These are phyloP conservation scores for Marasmius sp. DNA, from an alignment of 1,284 basidiomycete species.

Conservation along the genomic window DNA sequence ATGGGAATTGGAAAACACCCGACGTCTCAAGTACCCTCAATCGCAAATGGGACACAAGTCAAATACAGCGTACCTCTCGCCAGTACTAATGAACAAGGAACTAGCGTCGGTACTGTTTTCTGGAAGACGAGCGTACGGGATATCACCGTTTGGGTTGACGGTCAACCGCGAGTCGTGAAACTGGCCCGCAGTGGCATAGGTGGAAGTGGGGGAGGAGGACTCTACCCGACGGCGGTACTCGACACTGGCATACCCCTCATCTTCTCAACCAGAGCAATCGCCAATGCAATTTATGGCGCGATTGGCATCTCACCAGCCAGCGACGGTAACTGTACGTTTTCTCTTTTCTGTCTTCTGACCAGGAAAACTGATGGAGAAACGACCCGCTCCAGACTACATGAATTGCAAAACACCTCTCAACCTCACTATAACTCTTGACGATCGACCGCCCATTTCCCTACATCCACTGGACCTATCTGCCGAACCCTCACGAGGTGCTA, in stretches of 20 bases:
- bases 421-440: conserved; percentile 62
- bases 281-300: conserved; percentile 79
- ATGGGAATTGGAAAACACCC: conserved; percentile 72
- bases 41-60: conserved; percentile 3
- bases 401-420: conserved; percentile 71
- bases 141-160: conserved; percentile 61
- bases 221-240: conserved; percentile 59
- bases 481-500: conserved; percentile 36
- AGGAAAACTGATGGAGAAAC: neutral
- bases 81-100: conserved; percentile 41
- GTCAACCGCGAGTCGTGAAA: conserved; percentile 35
- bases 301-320: conserved; percentile 55
- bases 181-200: conserved; percentile 17
- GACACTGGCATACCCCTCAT: conserved; percentile 71
- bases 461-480: conserved; percentile 73
- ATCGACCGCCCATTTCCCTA: conserved; percentile 52
- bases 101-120: conserved; percentile 41
- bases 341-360: neutral
- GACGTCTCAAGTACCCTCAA: conserved; percentile 11
- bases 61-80: conserved; percentile 4
- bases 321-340: conserved; percentile 62
- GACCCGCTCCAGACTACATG: conserved; percentile 54
- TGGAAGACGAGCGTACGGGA: conserved; percentile 60
- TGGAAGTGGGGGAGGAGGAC: conserved; percentile 29
- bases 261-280: conserved; percentile 54